Evolutionary conservation across 2,329 filamentous ascomycete genomes (phyloP).

Genomic region (Seiridium unicorne): DNA sequence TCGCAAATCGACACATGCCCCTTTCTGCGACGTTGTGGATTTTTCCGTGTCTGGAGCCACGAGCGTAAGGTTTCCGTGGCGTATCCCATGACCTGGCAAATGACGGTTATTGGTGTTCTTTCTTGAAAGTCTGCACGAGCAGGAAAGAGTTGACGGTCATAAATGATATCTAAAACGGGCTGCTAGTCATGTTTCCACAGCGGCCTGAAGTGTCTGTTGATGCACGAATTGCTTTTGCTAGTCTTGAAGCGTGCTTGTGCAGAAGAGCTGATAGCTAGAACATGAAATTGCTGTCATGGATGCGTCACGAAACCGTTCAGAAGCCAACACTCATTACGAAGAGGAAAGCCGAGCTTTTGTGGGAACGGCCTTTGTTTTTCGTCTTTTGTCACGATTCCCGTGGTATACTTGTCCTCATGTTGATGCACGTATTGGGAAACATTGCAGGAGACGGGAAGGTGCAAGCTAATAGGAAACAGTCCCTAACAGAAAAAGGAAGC

Average conservation of each 20-base stretch:
- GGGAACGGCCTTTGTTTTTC: too few species aligned
- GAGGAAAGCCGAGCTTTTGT: background rate
- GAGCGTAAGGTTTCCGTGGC: background rate
- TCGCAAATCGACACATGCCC: too few species aligned
- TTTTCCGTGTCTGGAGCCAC: background rate
- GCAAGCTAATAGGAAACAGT: too few species aligned
- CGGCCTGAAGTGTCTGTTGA: background rate
- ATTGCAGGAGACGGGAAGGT: too few species aligned
- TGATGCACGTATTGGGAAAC: too few species aligned
- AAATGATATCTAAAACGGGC: background rate
- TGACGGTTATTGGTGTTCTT: background rate
- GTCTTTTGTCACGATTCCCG: too few species aligned
- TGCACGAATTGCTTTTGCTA: background rate
- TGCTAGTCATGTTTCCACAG: background rate
- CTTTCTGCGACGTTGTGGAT: too few species aligned
- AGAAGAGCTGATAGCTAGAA: background rate
- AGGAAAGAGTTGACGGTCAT: background rate
- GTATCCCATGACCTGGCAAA: background rate
- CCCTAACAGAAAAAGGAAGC: too few species aligned
- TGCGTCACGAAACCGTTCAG: background rate
- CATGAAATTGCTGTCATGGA: background rate
- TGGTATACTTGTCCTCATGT: too few species aligned
- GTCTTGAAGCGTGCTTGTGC: background rate
- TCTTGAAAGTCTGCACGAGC: background rate
- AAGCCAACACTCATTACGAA: background rate